These are phyloP conservation scores for Suillus subaureus DNA, from an alignment of 768 basidiomycete species.

Conservation along the genomic window DNA sequence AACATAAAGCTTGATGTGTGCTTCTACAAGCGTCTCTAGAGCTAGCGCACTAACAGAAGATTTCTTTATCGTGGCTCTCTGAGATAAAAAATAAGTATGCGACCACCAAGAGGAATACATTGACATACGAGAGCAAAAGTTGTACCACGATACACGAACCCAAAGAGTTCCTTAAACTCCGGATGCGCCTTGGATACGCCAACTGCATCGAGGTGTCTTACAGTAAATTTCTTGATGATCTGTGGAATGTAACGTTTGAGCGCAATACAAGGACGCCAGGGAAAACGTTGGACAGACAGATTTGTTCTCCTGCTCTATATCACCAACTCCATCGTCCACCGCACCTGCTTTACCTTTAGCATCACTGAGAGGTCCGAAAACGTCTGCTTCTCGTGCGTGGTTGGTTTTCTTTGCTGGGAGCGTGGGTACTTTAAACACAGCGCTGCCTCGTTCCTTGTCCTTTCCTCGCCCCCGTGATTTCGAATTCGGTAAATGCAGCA, in stretches of 20 bases:
- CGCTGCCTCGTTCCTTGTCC: slow-evolving; percentile 15
- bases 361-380: slow-evolving; percentile 37
- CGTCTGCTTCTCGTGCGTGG: slow-evolving; percentile 26
- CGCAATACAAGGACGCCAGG: not conserved
- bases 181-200: slow-evolving; percentile 38
- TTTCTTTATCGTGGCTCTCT: not conserved
- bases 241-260: slow-evolving; percentile 12
- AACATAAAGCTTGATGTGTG: slow-evolving; percentile 5
- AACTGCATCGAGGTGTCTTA: slow-evolving; percentile 31
- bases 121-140: slow-evolving; percentile 43
- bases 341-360: slow-evolving; percentile 39
- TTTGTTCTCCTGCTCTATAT: slow-evolving; percentile 63
- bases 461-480: slow-evolving; percentile 8
- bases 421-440: slow-evolving; percentile 50
- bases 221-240: slow-evolving; percentile 44
- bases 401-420: slow-evolving; percentile 34
- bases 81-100: not conserved
- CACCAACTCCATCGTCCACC: slow-evolving; percentile 22
- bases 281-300: slow-evolving; percentile 42
- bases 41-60: slow-evolving; percentile 2
- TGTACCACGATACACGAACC: slow-evolving; percentile 42
- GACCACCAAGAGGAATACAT: not conserved
- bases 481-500: slow-evolving; percentile 34
- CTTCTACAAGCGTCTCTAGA: not conserved
- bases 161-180: slow-evolving; percentile 44